phyloP scores from a whole-genome alignment of 192 early-diverging fungal species.

The Neocallimastix lanati region DNA sequence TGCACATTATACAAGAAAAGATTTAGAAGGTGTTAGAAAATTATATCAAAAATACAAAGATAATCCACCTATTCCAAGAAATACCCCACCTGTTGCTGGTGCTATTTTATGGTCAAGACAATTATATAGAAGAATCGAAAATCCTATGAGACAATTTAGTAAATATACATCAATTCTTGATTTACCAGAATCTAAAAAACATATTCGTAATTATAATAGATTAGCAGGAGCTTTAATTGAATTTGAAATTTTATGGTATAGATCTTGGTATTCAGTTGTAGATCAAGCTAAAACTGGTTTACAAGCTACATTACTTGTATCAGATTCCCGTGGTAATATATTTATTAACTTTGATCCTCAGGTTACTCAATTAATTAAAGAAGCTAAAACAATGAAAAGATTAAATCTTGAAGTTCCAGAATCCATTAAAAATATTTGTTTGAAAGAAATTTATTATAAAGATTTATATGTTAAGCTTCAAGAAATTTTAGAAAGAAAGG shows the following conservation, averaged over 20 bases:
- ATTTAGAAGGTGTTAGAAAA: conserved; percentile 40
- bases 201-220: conserved; percentile 49
- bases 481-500: conserved; percentile 25
- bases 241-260: conserved; percentile 40
- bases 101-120: conserved; percentile 44
- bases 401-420: conserved; percentile 30
- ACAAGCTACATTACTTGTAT: conserved; percentile 38
- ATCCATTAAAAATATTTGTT: conserved; percentile 26
- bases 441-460: conserved; percentile 45
- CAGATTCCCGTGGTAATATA: conserved; percentile 26
- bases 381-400: conserved; percentile 31
- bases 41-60: conserved; percentile 45
- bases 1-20: conserved; percentile 30
- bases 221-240: conserved; percentile 41
- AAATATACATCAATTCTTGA: conserved; percentile 30
- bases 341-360: conserved; percentile 44
- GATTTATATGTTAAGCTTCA: conserved; percentile 17
- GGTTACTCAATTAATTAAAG: conserved; percentile 40
- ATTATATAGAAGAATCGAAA: conserved; percentile 37
- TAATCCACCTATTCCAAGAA: conserved; percentile 32
- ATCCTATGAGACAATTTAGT: conserved; percentile 36
- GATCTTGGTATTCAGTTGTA: conserved; percentile 32
- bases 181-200: conserved; percentile 34
- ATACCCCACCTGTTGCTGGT: conserved; percentile 38
- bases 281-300: conserved; percentile 42